A percentile compares a stretch with the other conserved stretches of the same genome.
These are phyloP conservation scores for Aspergillus phoenicis DNA, from an alignment of 2,329 filamentous ascomycete genomes.

Conservation along the genomic window DNA sequence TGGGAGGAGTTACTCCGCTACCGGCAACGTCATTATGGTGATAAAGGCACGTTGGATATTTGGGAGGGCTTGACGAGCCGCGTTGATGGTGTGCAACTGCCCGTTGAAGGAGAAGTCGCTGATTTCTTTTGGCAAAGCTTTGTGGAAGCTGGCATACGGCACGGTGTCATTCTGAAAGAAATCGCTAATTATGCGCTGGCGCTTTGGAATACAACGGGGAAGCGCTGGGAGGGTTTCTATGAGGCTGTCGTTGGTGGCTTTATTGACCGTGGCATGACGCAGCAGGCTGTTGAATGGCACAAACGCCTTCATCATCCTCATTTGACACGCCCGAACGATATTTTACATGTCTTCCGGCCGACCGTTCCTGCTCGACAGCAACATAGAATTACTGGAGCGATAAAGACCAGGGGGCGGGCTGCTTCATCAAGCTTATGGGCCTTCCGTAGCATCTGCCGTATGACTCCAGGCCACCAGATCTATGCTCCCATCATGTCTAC, in stretches of 20 bases:
- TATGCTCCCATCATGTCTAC: slow-evolving; percentile 48
- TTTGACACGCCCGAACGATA: slow-evolving; percentile 33
- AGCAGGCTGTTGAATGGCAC: slow-evolving; percentile 42
- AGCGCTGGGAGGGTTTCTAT: slow-evolving; percentile 41
- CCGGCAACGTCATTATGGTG: slow-evolving; percentile 47
- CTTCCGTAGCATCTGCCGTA: slow-evolving; percentile 48
- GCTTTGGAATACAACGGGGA: slow-evolving; percentile 43
- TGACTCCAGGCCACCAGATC: slow-evolving; percentile 40
- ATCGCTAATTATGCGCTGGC: slow-evolving; percentile 42
- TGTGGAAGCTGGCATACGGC: slow-evolving; percentile 38
- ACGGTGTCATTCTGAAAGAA: slow-evolving; percentile 36
- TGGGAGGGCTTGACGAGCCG: slow-evolving; percentile 43
- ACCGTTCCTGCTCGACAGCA: slow-evolving; percentile 25
- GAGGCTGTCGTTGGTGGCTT: slow-evolving; percentile 42
- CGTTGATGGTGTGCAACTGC: slow-evolving; percentile 35
- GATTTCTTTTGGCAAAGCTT: slow-evolving; percentile 48
- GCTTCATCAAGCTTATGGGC: slow-evolving; percentile 32
- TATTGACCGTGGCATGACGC: slow-evolving; percentile 31
- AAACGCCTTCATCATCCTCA: slow-evolving; percentile 38
- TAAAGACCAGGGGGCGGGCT: slow-evolving; percentile 13
- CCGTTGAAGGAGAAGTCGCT: slow-evolving; percentile 39
- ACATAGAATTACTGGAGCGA: slow-evolving; percentile 17
- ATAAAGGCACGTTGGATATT: slow-evolving; percentile 45
- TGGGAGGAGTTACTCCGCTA: slow-evolving; percentile 51
- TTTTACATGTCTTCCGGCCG: slow-evolving; percentile 33